Conservation (phyloP, 164 flowering plant genomes). For the Chimonanthus salicifolius region DNA sequence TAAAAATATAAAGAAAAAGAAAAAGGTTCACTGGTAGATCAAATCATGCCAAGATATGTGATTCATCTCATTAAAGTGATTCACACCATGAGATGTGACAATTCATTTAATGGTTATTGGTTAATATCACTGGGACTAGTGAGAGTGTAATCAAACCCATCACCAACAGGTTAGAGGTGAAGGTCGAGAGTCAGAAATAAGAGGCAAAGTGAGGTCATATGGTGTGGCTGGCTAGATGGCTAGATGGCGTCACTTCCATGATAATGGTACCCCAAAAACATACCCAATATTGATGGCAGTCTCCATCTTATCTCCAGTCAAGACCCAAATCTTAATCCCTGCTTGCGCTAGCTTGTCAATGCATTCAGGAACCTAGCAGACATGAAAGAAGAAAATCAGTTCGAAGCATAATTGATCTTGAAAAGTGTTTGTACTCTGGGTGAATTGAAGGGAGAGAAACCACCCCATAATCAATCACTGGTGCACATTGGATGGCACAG, state of each 20-base stretch:
- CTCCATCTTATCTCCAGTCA: slow-evolving; percentile 99
- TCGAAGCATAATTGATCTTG: not conserved
- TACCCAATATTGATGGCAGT: slow-evolving; percentile 99
- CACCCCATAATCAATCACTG: not conserved
- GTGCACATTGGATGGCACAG: not conserved
- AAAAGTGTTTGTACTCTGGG: not conserved
- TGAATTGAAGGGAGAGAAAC: not conserved
- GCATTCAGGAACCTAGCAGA: slow-evolving; percentile 79
- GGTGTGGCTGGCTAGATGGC: no score
- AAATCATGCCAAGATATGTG: no score
- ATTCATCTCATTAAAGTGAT: no score
- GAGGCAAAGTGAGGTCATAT: no score
- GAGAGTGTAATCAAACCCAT: no score
- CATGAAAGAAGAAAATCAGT: not conserved
- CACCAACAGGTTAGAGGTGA: no score
- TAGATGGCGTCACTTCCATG: not conserved
- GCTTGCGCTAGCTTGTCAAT: slow-evolving; percentile 97
- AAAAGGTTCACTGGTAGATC: no score
- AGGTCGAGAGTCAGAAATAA: no score
- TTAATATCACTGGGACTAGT: no score
- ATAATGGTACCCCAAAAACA: slow-evolving; percentile 5
- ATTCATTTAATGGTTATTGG: no score
- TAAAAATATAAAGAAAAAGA: no score
- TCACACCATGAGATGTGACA: no score
- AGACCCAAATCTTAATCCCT: slow-evolving; percentile 94